These are phyloP conservation scores for Calocybe gambosa DNA, from an alignment of 1,284 basidiomycete genomes.

Conservation along the genomic window DNA sequence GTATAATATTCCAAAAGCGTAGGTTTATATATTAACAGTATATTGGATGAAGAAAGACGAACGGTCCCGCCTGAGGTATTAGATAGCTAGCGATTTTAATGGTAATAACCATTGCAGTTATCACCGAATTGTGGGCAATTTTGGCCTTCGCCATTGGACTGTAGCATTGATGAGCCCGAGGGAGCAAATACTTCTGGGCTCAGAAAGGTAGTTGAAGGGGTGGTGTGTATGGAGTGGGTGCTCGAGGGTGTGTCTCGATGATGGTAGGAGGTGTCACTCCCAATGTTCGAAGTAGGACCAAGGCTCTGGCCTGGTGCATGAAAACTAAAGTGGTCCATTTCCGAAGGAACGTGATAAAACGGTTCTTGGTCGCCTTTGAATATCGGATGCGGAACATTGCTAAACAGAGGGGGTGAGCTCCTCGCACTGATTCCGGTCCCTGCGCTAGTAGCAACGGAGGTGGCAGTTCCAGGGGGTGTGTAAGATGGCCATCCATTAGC, in stretches of 20 bases:
- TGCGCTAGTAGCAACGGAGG: slow-evolving; percentile 37
- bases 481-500: slow-evolving; percentile 48
- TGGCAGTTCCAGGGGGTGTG: slow-evolving; percentile 50
- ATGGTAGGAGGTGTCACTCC: slow-evolving; percentile 12
- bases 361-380: slow-evolving; percentile 32
- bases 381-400: slow-evolving; percentile 18
- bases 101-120: slow-evolving; percentile 29
- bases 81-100: slow-evolving; percentile 18
- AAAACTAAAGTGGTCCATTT: slow-evolving; percentile 37
- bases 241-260: slow-evolving; percentile 17
- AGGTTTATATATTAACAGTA: not conserved
- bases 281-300: slow-evolving; percentile 19
- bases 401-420: slow-evolving; percentile 37
- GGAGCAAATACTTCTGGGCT: slow-evolving; percentile 22
- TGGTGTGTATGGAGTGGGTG: slow-evolving; percentile 16
- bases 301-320: slow-evolving; percentile 27
- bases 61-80: not conserved
- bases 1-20: slow-evolving; percentile 1
- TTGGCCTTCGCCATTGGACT: slow-evolving; percentile 20
- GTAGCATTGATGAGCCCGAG: slow-evolving; percentile 17
- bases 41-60: not conserved
- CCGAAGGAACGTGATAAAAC: slow-evolving; percentile 33
- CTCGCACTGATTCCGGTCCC: slow-evolving; percentile 34
- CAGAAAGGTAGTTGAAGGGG: slow-evolving; percentile 20
- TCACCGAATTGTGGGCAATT: slow-evolving; percentile 31